These are phyloP conservation scores for Dacryopinax spathularia DNA, from an alignment of 768 basidiomycete species.

Conservation along the genomic window DNA sequence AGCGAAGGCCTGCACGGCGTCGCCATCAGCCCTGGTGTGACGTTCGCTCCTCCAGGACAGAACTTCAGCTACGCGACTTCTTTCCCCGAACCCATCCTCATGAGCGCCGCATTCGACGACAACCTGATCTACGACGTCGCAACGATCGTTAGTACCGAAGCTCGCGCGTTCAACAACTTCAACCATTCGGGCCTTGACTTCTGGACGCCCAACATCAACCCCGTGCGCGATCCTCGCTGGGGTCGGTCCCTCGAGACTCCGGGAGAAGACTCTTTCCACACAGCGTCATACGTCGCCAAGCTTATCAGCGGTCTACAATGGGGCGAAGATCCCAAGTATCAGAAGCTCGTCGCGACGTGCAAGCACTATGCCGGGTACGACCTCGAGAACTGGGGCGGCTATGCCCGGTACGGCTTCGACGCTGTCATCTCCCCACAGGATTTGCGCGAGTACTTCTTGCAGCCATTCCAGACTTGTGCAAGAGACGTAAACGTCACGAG, in stretches of 20 bases:
- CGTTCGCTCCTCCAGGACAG: constrained; percentile 32
- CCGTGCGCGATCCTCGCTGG: constrained; percentile 52
- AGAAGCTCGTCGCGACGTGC: constrained; percentile 42
- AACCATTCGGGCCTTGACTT: constrained; percentile 36
- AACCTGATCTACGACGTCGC: constrained; percentile 37
- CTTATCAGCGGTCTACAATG: constrained; percentile 44
- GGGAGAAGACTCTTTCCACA: constrained; percentile 44
- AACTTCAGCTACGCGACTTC: constrained; percentile 45
- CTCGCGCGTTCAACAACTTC: constrained; percentile 43
- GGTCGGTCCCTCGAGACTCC: constrained; percentile 49
- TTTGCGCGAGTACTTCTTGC: constrained; percentile 41
- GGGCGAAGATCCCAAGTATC: constrained; percentile 34
- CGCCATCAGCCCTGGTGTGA: constrained; percentile 38
- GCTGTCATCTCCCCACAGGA: constrained; percentile 43
- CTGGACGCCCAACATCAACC: constrained; percentile 39
- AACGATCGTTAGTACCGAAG: constrained; percentile 40
- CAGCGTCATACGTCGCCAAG: constrained; percentile 39
- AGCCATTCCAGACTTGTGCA: constrained; percentile 44
- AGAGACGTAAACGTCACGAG: constrained; percentile 45
- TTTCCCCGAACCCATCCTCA: constrained; percentile 42
- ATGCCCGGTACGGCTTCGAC: constrained; percentile 36
- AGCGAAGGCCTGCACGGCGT: constrained; percentile 47
- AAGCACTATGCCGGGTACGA: constrained; percentile 51
- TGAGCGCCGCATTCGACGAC: constrained; percentile 45
- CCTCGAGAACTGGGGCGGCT: constrained; percentile 42